Percentiles rank a stretch among this genome's conserved stretches.
Evolutionary conservation across 2,329 filamentous ascomycete species (phyloP).

Genomic region (Epichloe sp.): DNA sequence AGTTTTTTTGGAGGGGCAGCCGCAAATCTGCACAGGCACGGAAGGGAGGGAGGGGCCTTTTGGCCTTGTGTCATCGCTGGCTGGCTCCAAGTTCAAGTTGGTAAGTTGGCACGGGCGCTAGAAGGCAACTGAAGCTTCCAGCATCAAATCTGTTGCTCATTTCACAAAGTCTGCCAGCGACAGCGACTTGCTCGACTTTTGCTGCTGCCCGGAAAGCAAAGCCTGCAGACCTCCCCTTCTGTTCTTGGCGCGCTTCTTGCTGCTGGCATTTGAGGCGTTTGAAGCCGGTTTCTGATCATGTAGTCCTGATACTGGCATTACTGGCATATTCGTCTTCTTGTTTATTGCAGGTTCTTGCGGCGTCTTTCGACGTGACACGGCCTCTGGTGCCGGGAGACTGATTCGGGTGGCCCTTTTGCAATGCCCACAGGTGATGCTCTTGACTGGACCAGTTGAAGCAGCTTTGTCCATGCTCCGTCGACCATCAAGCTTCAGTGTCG

Average conservation of each 20-base stretch:
- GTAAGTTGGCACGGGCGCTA: not conserved
- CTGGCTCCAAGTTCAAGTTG: too few species aligned
- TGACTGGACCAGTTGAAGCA: constrained; percentile 7
- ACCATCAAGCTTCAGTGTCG: constrained; percentile 25
- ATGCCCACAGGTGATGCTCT: constrained; percentile 27
- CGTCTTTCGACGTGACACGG: constrained; percentile 13
- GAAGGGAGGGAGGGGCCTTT: too few species aligned
- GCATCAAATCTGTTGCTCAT: not conserved
- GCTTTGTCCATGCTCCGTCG: not conserved
- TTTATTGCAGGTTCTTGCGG: constrained; percentile 8
- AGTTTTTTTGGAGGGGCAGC: not conserved
- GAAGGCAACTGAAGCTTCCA: not conserved
- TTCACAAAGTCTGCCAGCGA: constrained; percentile 42
- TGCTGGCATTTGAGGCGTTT: constrained; percentile 35
- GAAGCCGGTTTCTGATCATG: constrained; percentile 18
- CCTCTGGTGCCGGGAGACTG: constrained; percentile 24
- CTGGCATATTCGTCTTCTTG: constrained; percentile 3
- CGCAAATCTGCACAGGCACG: too few species aligned
- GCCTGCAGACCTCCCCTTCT: constrained; percentile 55
- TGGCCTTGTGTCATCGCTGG: too few species aligned
- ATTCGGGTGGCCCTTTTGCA: constrained; percentile 33
- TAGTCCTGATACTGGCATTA: not conserved
- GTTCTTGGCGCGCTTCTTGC: constrained; percentile 52
- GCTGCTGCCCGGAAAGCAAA: constrained; percentile 40
- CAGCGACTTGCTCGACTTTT: constrained; percentile 28